phyloP scores from a whole-genome alignment of 2,329 filamentous ascomycete species.

The Sclerotiophoma versabilis region DNA sequence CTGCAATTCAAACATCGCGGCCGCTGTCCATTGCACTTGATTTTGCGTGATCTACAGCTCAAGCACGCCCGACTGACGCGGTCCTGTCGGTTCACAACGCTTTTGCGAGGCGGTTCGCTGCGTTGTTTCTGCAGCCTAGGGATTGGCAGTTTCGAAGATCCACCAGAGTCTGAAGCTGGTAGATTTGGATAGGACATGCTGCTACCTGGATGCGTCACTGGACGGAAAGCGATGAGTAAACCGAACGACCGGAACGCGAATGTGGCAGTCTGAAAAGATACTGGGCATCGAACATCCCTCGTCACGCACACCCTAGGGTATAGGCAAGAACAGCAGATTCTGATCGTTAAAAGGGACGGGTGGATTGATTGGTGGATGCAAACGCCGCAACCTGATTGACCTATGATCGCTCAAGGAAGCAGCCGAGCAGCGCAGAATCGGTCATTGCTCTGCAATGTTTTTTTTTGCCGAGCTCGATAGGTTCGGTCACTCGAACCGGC shows the following conservation, averaged over 20 bases:
- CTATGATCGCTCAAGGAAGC: slow-evolving; percentile 2
- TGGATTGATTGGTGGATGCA: slow-evolving; percentile 3
- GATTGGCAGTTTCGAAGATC: slow-evolving; percentile 33
- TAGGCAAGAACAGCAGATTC: slow-evolving; percentile 12
- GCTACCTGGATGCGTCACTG: not conserved
- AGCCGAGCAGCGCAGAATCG: not conserved
- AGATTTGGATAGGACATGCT: slow-evolving; percentile 7
- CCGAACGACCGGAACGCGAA: not conserved
- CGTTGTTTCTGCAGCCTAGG: slow-evolving; percentile 32
- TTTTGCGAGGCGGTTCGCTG: slow-evolving; percentile 22
- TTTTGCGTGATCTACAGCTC: slow-evolving; percentile 46
- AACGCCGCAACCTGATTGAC: too few relatives aligned
- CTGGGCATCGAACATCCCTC: not conserved
- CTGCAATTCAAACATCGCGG: slow-evolving; percentile 46
- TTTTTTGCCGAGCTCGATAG: not conserved
- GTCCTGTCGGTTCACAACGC: slow-evolving; percentile 20
- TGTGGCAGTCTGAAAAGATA: slow-evolving; percentile 8
- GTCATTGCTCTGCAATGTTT: not conserved
- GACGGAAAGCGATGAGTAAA: not conserved
- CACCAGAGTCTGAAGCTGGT: not conserved
- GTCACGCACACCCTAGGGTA: not conserved
- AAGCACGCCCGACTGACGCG: slow-evolving; percentile 43
- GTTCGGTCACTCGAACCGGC: slow-evolving; percentile 1
- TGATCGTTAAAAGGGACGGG: not conserved
- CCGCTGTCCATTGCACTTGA: slow-evolving; percentile 47